Conservation (phyloP, 768 basidiomycete species). For the Artomyces pyxidatus region DNA sequence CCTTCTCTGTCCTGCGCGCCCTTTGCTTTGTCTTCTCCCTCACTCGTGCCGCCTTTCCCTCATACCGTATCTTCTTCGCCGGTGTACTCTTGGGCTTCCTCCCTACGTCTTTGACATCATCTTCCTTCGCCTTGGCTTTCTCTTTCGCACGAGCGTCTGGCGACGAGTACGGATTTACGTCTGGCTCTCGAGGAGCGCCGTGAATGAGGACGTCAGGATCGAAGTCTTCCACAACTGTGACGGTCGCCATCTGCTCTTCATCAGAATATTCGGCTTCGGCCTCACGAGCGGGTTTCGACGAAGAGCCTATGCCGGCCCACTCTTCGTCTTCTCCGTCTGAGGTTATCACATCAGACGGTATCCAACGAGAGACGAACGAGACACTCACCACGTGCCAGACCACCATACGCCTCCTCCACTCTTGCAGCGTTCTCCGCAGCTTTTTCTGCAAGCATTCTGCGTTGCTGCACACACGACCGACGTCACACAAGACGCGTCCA, state of each 20-base stretch:
- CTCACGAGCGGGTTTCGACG: slow-evolving; percentile 23
- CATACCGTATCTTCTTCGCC: slow-evolving; percentile 45
- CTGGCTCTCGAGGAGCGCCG: slow-evolving; percentile 21
- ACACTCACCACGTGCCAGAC: slow-evolving; percentile 5
- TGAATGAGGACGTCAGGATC: slow-evolving; percentile 60
- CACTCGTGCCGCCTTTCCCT: slow-evolving; percentile 61
- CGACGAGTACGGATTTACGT: slow-evolving; percentile 4
- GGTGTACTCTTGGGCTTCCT: slow-evolving; percentile 5
- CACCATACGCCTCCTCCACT: slow-evolving; percentile 68
- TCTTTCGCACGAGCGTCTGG: slow-evolving; percentile 22
- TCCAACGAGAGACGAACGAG: no score
- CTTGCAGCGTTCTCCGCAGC: slow-evolving; percentile 70
- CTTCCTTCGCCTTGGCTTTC: slow-evolving; percentile 12
- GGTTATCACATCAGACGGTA: no score
- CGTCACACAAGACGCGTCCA: slow-evolving; percentile 12
- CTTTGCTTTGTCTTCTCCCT: slow-evolving; percentile 56
- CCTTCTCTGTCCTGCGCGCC: slow-evolving; percentile 60
- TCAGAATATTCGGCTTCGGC: slow-evolving; percentile 70
- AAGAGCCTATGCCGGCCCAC: slow-evolving; percentile 36
- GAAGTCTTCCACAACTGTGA: slow-evolving; percentile 89
- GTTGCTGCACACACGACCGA: slow-evolving; percentile 47
- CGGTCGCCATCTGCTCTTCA: slow-evolving; percentile 79
- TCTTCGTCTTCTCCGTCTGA: slow-evolving; percentile 35
- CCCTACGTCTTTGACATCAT: not conserved
- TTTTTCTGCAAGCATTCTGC: slow-evolving; percentile 68